These are phyloP conservation scores for Chaetomium fimeti DNA, from an alignment of 495 filamentous ascomycete species.

Conservation along the genomic window DNA sequence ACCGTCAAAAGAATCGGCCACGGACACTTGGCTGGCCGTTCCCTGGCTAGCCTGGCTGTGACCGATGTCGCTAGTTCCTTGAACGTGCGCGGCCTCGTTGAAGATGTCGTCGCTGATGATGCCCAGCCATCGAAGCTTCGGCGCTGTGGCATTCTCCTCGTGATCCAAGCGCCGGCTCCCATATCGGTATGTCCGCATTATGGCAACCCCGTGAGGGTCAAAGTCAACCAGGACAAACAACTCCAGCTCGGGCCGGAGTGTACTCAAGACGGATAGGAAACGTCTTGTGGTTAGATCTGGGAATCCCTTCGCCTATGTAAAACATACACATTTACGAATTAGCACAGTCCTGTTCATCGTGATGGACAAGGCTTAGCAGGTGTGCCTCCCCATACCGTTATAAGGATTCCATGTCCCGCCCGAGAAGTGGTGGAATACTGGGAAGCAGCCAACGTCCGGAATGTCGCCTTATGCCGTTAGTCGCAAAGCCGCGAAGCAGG, in stretches of 20 bases:
- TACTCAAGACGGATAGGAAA: slow-evolving; percentile 57
- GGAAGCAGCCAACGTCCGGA: slow-evolving; percentile 51
- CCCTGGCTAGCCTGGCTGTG: slow-evolving; percentile 25
- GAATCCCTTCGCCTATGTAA: slow-evolving; percentile 77
- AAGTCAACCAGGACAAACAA: slow-evolving; percentile 76
- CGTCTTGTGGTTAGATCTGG: slow-evolving; percentile 79
- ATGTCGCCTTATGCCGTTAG: slow-evolving; percentile 65
- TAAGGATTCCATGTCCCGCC: slow-evolving; percentile 30
- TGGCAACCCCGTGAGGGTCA: slow-evolving; percentile 83
- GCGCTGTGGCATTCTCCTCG: slow-evolving; percentile 60
- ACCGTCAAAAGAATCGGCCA: slow-evolving; percentile 14
- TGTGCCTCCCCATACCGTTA: slow-evolving; percentile 32
- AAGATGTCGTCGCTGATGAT: slow-evolving; percentile 61
- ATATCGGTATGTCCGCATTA: slow-evolving; percentile 82
- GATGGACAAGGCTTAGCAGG: background rate
- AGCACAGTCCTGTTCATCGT: background rate
- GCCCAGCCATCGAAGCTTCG: slow-evolving; percentile 70
- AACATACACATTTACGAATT: background rate
- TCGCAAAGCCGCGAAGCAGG: background rate
- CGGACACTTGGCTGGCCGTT: slow-evolving; percentile 25
- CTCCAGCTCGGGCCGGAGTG: slow-evolving; percentile 38
- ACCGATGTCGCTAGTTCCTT: background rate
- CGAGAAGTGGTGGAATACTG: slow-evolving; percentile 25
- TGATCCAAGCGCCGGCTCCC: slow-evolving; percentile 73
- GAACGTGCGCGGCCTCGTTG: background rate